Conservation (phyloP, 306 rosid species). For the barrel medic (Medicago truncatula) region MtrunA17r5.0-ANR NC_053044.1:38142001-38142500, state of each 20-base stretch:
- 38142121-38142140: slow-evolving; percentile 69
- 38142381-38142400: slow-evolving; percentile 46
- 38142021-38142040: slow-evolving; percentile 59
- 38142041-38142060: slow-evolving; percentile 59
- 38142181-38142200: slow-evolving; percentile 67
- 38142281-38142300: slow-evolving; percentile 56
- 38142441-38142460: slow-evolving; percentile 69
- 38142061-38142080: slow-evolving; percentile 64
- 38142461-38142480: slow-evolving; percentile 64
- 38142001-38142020: slow-evolving; percentile 47
- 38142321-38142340: slow-evolving; percentile 53
- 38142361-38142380: slow-evolving; percentile 44
- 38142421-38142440: slow-evolving; percentile 66
- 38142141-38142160: slow-evolving; percentile 54
- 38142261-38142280: slow-evolving; percentile 65
- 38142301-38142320: slow-evolving; percentile 58
- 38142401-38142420: slow-evolving; percentile 49
- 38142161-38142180: slow-evolving; percentile 54
- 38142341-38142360: slow-evolving; percentile 52
- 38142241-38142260: slow-evolving; percentile 55
- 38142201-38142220: slow-evolving; percentile 84
- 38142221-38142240: slow-evolving; percentile 80
- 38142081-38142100: slow-evolving; percentile 60
- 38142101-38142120: slow-evolving; percentile 73
- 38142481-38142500: slow-evolving; percentile 62